These are phyloP conservation scores for Penicillium coffeae DNA, from an alignment of 495 filamentous ascomycete species.

Conservation along the genomic window DNA sequence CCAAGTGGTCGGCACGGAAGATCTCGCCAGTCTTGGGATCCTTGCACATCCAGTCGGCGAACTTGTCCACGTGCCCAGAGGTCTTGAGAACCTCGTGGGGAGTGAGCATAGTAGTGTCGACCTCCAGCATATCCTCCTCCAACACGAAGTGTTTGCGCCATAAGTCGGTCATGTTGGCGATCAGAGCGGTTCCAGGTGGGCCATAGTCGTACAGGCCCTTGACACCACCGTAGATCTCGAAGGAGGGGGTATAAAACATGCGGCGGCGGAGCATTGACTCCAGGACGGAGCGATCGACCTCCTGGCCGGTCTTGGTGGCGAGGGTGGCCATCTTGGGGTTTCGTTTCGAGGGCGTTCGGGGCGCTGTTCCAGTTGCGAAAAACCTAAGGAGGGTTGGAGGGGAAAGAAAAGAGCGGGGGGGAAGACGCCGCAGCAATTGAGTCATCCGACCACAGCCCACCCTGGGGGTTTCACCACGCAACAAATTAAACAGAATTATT, in stretches of 20 bases:
- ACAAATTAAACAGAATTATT: constrained; percentile 10
- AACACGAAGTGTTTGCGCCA: constrained; percentile 93
- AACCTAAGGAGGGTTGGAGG: constrained; percentile 29
- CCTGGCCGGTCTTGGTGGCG: constrained; percentile 79
- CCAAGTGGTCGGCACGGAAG: constrained; percentile 89
- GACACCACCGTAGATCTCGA: constrained; percentile 89
- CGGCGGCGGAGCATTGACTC: constrained; percentile 83
- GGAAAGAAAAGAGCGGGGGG: constrained; percentile 36
- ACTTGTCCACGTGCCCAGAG: constrained; percentile 94
- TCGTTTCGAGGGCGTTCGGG: constrained; percentile 26
- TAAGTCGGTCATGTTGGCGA: constrained; percentile 80
- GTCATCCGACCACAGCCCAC: constrained; percentile 40
- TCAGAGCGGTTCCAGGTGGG: constrained; percentile 72
- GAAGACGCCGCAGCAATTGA: constrained; percentile 40
- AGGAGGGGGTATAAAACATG: constrained; percentile 91
- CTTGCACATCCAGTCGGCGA: constrained; percentile 99
- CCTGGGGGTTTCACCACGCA: constrained; percentile 10
- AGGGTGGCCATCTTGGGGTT: constrained; percentile 56
- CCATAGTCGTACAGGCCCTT: constrained; percentile 84
- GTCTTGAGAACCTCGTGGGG: constrained; percentile 93
- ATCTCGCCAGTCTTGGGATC: constrained; percentile 97
- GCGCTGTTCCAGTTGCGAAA: constrained; percentile 22
- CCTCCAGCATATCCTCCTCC: constrained; percentile 88
- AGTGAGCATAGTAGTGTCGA: constrained; percentile 81
- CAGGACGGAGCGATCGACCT: constrained; percentile 73